Conservation (phyloP, 2,329 filamentous ascomycete species). For the Atkinsonella hypoxylon region DNA sequence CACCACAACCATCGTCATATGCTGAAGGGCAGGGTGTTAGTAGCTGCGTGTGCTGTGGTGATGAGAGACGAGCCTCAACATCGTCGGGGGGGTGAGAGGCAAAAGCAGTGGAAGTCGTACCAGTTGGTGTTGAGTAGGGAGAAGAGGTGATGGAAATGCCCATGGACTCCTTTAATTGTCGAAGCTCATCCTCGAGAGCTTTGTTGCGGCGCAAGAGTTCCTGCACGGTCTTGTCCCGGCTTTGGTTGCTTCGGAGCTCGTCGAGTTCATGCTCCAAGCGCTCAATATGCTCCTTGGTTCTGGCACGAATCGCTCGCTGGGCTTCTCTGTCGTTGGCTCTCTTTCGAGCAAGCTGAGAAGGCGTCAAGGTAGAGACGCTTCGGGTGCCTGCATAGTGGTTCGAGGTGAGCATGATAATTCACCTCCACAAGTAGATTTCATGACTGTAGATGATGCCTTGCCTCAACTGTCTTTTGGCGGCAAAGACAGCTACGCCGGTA, state of each 20-base stretch:
- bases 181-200: conserved; percentile 41
- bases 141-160: conserved; percentile 29
- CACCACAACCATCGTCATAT: conserved; percentile 27
- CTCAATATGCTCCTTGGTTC: conserved; percentile 80
- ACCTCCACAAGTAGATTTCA: too few species aligned
- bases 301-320: conserved; percentile 73
- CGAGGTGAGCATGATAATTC: conserved; percentile 1
- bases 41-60: conserved; percentile 3
- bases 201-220: conserved; percentile 40
- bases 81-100: conserved; percentile 5
- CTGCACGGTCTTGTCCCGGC: conserved; percentile 38
- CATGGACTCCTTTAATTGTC: conserved; percentile 31
- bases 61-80: conserved; percentile 4
- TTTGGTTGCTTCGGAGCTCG: conserved; percentile 47
- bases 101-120: conserved; percentile 19
- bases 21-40: conserved; percentile 19
- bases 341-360: conserved; percentile 81
- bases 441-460: too few species aligned
- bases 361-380: conserved; percentile 77
- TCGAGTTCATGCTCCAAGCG: conserved; percentile 61
- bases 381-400: conserved; percentile 42
- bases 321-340: conserved; percentile 85
- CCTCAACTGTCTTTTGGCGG: neutral
- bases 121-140: conserved; percentile 27
- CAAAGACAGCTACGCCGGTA: neutral